These are phyloP conservation scores for Mucor irregularis DNA, from an alignment of 371 early-diverging fungal species.

Conservation along the genomic window DNA sequence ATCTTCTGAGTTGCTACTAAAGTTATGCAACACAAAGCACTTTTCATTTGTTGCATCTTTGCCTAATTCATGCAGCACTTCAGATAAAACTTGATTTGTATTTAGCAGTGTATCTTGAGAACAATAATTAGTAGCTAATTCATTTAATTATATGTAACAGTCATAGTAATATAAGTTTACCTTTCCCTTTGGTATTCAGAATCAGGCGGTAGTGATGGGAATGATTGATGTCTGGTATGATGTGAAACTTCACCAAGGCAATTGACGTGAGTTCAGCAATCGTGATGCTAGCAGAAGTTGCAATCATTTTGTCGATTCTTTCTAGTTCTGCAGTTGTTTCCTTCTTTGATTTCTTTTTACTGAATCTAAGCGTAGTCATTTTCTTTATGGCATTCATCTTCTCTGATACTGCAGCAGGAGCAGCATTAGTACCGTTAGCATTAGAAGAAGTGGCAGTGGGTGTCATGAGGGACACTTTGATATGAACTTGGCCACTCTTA, in stretches of 20 bases:
- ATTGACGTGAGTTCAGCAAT: conserved; percentile 22
- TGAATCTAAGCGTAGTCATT: conserved; percentile 11
- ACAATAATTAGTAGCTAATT: background rate
- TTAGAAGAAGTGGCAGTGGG: background rate
- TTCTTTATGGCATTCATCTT: conserved; percentile 20
- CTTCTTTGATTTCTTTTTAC: conserved; percentile 16
- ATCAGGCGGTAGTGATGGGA: conserved; percentile 20
- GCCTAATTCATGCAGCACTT: conserved; percentile 3
- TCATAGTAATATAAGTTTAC: background rate
- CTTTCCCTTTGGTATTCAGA: conserved; percentile 13
- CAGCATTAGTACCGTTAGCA: no score
- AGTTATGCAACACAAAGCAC: conserved; percentile 19
- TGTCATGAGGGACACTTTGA: conserved; percentile 29
- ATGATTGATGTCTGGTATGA: conserved; percentile 16
- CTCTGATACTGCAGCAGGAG: background rate
- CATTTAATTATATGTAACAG: background rate
- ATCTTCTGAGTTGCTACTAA: background rate
- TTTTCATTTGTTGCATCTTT: conserved; percentile 11
- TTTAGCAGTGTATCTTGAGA: conserved; percentile 12
- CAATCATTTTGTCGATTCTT: conserved; percentile 39
- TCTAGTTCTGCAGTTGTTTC: conserved; percentile 10
- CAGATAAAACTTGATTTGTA: background rate
- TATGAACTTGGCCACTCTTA: conserved; percentile 28
- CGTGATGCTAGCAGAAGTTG: conserved; percentile 23
- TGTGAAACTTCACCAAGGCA: conserved; percentile 35